Evolutionary conservation across 768 basidiomycete species (phyloP).

Genomic region (Postia placenta): DNA sequence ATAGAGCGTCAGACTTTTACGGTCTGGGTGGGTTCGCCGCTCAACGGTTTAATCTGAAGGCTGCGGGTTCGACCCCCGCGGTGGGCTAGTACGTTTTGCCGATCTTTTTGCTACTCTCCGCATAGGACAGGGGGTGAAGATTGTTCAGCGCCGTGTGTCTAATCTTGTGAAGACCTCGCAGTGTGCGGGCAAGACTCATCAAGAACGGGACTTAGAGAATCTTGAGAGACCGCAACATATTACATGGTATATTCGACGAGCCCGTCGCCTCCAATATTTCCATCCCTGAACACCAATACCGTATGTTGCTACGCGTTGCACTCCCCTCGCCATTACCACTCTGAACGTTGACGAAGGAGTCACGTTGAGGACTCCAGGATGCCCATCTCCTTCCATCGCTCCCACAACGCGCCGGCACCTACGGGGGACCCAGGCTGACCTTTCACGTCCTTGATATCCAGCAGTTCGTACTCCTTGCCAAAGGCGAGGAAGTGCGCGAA

Average conservation of each 20-base stretch:
- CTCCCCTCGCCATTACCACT: not conserved
- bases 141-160: too few relatives aligned
- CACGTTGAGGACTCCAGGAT: constrained; percentile 42
- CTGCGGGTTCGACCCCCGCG: constrained; percentile 85
- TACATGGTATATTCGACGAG: constrained; percentile 18
- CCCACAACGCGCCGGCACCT: constrained; percentile 77
- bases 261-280: constrained; percentile 13
- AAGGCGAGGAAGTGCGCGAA: constrained; percentile 98
- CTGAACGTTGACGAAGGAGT: too few relatives aligned
- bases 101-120: not conserved
- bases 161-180: too few relatives aligned
- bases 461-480: constrained; percentile 85
- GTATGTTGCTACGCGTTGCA: not conserved
- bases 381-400: constrained; percentile 88
- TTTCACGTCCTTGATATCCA: constrained; percentile 85
- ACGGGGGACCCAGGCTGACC: constrained; percentile 56
- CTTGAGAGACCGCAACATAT: not conserved
- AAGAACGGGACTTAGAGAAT: too few relatives aligned
- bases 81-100: constrained; percentile 47
- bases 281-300: not conserved
- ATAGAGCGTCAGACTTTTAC: constrained; percentile 65
- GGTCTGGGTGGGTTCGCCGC: constrained; percentile 3
- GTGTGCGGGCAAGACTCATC: too few relatives aligned
- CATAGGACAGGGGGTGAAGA: too few relatives aligned
- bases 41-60: constrained; percentile 51